These are phyloP conservation scores for Silene vulgaris DNA, from an alignment of 179 eudicot species.

Conservation along the genomic window DNA sequence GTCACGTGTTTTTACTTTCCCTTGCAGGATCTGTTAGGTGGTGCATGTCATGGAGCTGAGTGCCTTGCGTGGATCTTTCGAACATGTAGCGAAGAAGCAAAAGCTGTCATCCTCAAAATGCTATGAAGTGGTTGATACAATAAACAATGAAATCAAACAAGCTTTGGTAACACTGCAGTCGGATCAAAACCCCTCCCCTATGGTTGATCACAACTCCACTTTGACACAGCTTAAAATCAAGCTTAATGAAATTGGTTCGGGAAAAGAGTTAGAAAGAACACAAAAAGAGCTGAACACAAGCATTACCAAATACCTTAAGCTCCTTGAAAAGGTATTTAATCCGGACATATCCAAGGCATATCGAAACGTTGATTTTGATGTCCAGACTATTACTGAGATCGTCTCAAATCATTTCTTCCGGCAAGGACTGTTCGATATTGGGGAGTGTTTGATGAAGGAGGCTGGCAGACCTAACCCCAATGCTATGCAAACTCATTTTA, in stretches of 20 bases:
- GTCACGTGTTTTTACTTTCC: neutral
- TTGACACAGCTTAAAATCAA: slow-evolving; percentile 48
- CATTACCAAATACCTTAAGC: slow-evolving; percentile 45
- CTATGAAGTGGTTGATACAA: slow-evolving; percentile 44
- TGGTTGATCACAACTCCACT: slow-evolving; percentile 22
- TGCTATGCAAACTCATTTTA: slow-evolving; percentile 28
- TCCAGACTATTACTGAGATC: slow-evolving; percentile 43
- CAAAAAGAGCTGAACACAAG: slow-evolving; percentile 55
- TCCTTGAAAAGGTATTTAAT: slow-evolving; percentile 48
- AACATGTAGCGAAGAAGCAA: slow-evolving; percentile 58
- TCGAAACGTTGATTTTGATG: slow-evolving; percentile 43
- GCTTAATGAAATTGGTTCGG: slow-evolving; percentile 44
- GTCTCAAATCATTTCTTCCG: slow-evolving; percentile 48
- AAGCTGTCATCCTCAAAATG: slow-evolving; percentile 46
- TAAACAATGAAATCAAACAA: slow-evolving; percentile 42
- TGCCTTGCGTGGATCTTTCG: slow-evolving; percentile 53
- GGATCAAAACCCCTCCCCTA: slow-evolving; percentile 20
- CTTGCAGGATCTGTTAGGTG: slow-evolving; percentile 16
- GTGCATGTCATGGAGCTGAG: slow-evolving; percentile 47
- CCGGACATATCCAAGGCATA: slow-evolving; percentile 44
- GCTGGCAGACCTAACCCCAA: slow-evolving; percentile 32
- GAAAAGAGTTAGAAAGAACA: slow-evolving; percentile 43
- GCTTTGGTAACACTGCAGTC: slow-evolving; percentile 28
- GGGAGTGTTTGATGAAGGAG: slow-evolving; percentile 51
- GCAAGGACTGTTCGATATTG: slow-evolving; percentile 50